Base-by-base conservation (phyloP, 306 rosid species). In the Begonia masoniana region DNA sequence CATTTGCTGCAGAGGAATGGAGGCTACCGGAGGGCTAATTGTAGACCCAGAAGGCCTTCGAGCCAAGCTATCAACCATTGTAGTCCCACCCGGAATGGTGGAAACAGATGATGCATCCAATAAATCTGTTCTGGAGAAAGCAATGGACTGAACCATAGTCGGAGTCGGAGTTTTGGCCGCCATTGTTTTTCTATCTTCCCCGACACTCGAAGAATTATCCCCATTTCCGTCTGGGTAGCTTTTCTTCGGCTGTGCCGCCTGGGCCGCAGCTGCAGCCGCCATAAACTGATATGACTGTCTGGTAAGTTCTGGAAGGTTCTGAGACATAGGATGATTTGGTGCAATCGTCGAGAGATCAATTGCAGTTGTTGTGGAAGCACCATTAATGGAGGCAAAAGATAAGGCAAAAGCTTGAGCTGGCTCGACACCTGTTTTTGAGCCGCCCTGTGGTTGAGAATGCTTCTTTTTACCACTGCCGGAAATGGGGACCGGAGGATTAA, bases 351-450 rank as follows among this genome's bases (percentile, higher is more conserved):
- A 64, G 59, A 81, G 77, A 64, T 87, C 96, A 47, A 83, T 64
- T 10, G 86, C 87, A 54, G 94, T 58, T 31, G 82, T 75, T 24
- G 71, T 15, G 12, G 78, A 61, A 24, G 76, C 76, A 23, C 93
- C 99, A 47, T 81, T 83, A 14, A 87, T 31, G 45, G 96, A 52
- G 24, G 88, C 73, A 76, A 86, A 86, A 13, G 96, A 78, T 81
- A 92, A 51, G 50, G 93, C 82, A 67, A 79, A 87, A 46, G 89
- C 74, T 12, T 79, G 95, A 46, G 97, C 62, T 9, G 77, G 63
- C 59, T 92, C 99, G 46, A 68, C 68, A 43, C 80, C 88, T 10
- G 15, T n/a, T 77, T 82, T 92, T 0, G 86, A 41, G 51, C 84
- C 78, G 39, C 75, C 75, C 68, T 81, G 93, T 11, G 57, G 81